phyloP scores from a whole-genome alignment of 2,329 filamentous ascomycete species.

The Colletotrichum sp. region DNA sequence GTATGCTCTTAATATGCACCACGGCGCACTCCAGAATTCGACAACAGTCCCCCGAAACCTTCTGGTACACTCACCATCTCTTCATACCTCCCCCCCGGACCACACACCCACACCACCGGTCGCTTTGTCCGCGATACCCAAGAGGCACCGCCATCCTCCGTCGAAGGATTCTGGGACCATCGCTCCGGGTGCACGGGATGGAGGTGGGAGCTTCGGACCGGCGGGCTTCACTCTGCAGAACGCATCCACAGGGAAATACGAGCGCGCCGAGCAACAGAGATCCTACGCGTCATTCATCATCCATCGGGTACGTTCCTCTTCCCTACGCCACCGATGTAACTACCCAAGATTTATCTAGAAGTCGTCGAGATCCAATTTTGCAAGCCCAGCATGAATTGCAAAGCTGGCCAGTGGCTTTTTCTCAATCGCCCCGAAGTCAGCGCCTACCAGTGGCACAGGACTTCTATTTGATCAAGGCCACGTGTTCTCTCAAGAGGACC shows the following conservation, averaged over 20 bases:
- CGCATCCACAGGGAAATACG: conserved; percentile 91
- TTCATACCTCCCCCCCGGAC: conserved; percentile 92
- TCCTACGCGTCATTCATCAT: conserved; percentile 92
- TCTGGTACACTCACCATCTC: conserved; percentile 99
- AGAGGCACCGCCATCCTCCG: conserved; percentile 80
- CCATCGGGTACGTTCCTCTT: conserved; percentile 62
- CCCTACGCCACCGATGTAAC: too few species aligned
- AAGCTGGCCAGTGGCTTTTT: conserved; percentile 98
- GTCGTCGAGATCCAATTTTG: conserved; percentile 73
- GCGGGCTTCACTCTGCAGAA: conserved; percentile 84
- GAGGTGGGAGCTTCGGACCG: conserved; percentile 93
- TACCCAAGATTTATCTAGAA: conserved; percentile 46
- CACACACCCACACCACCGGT: conserved; percentile 94
- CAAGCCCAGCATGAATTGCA: conserved; percentile 97
- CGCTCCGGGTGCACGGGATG: conserved; percentile 96
- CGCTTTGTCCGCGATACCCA: conserved; percentile 92
- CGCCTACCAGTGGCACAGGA: conserved; percentile 82
- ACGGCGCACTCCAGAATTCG: conserved; percentile 92
- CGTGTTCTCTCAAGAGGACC: too few species aligned
- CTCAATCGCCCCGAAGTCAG: conserved; percentile 90
- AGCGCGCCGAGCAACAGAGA: conserved; percentile 81
- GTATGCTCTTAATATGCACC: conserved; percentile 98
- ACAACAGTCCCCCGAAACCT: conserved; percentile 96
- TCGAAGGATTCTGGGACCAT: conserved; percentile 84
- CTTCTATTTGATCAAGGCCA: too few species aligned